phyloP scores from a whole-genome alignment of 139 green algal species.

The Chlamydomonas sphaeroides region DNA sequence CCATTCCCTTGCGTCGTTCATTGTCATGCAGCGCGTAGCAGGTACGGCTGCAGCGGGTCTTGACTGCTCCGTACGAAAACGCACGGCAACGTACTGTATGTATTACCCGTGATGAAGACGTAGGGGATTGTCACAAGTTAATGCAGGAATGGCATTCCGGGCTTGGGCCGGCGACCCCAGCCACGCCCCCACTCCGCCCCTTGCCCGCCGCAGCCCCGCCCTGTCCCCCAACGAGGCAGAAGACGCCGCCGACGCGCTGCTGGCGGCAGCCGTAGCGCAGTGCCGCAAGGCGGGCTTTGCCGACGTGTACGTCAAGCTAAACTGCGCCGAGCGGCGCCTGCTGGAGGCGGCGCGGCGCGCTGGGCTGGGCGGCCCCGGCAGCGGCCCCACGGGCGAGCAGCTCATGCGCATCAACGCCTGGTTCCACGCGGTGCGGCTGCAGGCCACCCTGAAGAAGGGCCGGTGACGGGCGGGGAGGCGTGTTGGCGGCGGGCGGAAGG shows the following conservation, averaged over 20 bases:
- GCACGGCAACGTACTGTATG: no score
- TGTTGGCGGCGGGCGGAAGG: no score
- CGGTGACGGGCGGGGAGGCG: no score
- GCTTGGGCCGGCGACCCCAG: no score
- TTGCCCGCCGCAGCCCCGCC: neutral
- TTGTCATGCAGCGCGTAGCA: no score
- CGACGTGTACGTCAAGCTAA: constrained; percentile 15
- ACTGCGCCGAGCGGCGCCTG: constrained; percentile 9
- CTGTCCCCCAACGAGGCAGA: neutral
- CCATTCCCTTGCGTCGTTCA: no score
- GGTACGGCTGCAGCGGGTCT: no score
- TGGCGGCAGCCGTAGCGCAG: neutral
- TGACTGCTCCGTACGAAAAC: no score
- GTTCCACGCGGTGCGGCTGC: constrained; percentile 17
- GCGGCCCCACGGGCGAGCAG: neutral
- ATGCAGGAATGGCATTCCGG: no score
- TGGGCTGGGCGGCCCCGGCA: neutral
- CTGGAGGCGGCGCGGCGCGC: neutral
- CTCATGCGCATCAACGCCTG: constrained; percentile 22
- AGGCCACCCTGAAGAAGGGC: neutral
- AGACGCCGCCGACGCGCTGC: neutral
- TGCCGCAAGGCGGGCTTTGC: neutral
- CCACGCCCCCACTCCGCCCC: no score
- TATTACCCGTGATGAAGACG: no score
- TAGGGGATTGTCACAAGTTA: no score